Evolutionary conservation across 306 rosid genomes (phyloP), one percentile per base, ranked within the genome.

Genomic region (Glycine soja): DNA sequence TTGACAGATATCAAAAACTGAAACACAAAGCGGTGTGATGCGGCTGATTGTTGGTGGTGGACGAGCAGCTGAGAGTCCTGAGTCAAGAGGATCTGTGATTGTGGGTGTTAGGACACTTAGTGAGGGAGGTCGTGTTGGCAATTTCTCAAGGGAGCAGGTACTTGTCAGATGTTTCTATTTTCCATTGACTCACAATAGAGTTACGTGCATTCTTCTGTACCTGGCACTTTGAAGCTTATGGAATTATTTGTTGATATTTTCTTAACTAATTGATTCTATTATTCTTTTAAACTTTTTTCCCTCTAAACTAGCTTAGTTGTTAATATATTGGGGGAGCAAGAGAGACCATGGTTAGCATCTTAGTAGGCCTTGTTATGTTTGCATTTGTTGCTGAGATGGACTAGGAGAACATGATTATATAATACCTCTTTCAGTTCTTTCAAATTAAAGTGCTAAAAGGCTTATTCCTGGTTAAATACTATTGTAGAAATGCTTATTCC

Each of bases 61-160:
- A 73, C 97, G 99, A 57, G 98, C 98, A 69, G 88, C 92, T 84
- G 99, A 95, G 90, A 84, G 89, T 85, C 81, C 92, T 2, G 89
- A 88, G 5, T 84, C 96, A 76, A 89, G 90, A 88, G 98, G 99
- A 80, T 91, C 99, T 67, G 99, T 95, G 81, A 97, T 95, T 87
- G 97, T 95, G 57, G 99, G 99, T 74, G 99, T 95, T 85, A 90
- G 99, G 79, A 95, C 99, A 71, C 97, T 95, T 72, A 95, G 99
- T 61, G 99, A 95, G 92, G 99, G 99, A 63, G 99, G 99, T 34
- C 97, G 99, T 69, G 99, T 95, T 66, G 99, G 99, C 72, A 86
- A 87, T 82, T 95, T 95, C 86, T 93, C 99, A 8, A 92, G 99
- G 89, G 98, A 95, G 89, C 99, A 95, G 96, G 99, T 95, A 61